These are phyloP conservation scores for Zygotorulaspora danielsina DNA, from an alignment of 805 yeast species.

Conservation along the genomic window DNA sequence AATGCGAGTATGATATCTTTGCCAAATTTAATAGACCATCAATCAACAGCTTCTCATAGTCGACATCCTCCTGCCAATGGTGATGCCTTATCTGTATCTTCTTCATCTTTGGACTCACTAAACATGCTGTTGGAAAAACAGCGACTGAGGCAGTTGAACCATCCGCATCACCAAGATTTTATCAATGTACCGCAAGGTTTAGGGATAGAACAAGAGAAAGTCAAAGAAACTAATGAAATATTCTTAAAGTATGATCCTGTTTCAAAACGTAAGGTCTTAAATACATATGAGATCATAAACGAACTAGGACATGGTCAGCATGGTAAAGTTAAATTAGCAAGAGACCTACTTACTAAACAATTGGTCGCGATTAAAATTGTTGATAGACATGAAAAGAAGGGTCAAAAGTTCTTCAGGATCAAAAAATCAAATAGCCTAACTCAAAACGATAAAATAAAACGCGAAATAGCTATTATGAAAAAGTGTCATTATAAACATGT, in stretches of 20 bases:
- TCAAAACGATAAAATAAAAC: conserved; percentile 66
- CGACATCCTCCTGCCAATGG: conserved; percentile 3
- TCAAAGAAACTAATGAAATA: conserved; percentile 79
- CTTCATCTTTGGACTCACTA: conserved; percentile 38
- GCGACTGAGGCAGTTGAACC: conserved; percentile 39
- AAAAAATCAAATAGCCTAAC: conserved; percentile 40
- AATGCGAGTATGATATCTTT: conserved; percentile 5
- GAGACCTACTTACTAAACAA: conserved; percentile 56
- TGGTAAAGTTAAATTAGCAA: conserved; percentile 94
- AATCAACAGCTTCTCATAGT: conserved; percentile 3
- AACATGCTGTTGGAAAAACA: conserved; percentile 40
- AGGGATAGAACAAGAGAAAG: conserved; percentile 35
- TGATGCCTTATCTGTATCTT: conserved; percentile 18
- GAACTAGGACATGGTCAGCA: conserved; percentile 97
- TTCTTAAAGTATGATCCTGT: conserved; percentile 85
- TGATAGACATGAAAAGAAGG: conserved; percentile 53
- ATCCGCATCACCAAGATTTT: conserved; percentile 40
- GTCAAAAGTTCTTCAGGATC: conserved; percentile 38
- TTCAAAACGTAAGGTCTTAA: conserved; percentile 71
- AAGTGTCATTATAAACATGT: conserved; percentile 89
- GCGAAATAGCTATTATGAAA: conserved; percentile 91
- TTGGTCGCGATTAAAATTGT: conserved; percentile 92
- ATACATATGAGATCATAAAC: conserved; percentile 80
- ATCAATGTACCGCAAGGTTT: conserved; percentile 22
- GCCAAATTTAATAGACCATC: conserved; percentile 1